phyloP scores from a whole-genome alignment of 225 moss, liverwort and hornwort genomes.

The Anthoceros angustus region DNA sequence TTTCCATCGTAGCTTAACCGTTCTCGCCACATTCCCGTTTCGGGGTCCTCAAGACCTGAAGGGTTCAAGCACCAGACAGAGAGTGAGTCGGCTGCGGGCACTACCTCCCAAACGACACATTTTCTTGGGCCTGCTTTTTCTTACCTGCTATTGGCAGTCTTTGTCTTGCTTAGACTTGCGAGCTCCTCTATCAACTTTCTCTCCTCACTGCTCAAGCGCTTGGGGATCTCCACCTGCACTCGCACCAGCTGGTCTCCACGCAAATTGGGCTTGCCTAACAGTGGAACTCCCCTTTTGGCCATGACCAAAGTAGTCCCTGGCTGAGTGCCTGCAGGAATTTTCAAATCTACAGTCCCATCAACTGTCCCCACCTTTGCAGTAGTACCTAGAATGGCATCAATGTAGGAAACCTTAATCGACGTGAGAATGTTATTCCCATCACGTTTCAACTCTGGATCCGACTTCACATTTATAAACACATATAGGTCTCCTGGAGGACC shows the following conservation, averaged over 20 bases:
- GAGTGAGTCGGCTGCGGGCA: no score
- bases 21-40: no score
- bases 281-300: slow-evolving; percentile 76
- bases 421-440: slow-evolving; percentile 74
- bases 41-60: no score
- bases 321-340: slow-evolving; percentile 84
- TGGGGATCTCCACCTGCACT: slow-evolving; percentile 88
- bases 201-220: slow-evolving; percentile 65
- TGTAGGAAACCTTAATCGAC: slow-evolving; percentile 60
- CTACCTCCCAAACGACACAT: no score
- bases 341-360: slow-evolving; percentile 72
- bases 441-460: slow-evolving; percentile 64
- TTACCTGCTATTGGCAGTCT: slow-evolving; percentile 46
- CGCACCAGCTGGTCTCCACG: slow-evolving; percentile 80
- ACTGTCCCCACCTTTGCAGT: slow-evolving; percentile 83
- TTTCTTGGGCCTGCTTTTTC: no score
- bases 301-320: slow-evolving; percentile 89
- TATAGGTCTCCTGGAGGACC: slow-evolving; percentile 88
- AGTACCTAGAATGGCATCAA: slow-evolving; percentile 83
- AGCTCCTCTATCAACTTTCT: slow-evolving; percentile 83
- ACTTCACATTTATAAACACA: slow-evolving; percentile 69
- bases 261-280: slow-evolving; percentile 70
- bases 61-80: no score
- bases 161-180: slow-evolving; percentile 65
- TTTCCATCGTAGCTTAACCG: no score